These are phyloP conservation scores for Aspergillus carlsbadensis DNA, from an alignment of 495 filamentous ascomycete genomes.

Conservation along the genomic window DNA sequence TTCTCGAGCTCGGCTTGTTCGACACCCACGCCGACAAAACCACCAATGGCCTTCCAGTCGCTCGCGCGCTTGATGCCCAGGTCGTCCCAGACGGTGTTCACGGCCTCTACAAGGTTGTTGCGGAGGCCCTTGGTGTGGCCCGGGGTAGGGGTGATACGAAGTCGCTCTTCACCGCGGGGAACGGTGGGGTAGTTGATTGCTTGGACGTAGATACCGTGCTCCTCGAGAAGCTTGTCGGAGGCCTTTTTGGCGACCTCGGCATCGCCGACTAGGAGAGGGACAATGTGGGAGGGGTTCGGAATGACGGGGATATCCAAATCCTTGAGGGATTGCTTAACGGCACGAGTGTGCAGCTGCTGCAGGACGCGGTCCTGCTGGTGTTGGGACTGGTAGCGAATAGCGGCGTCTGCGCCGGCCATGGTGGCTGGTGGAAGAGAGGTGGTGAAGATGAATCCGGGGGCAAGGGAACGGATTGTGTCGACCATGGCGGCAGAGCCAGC, in stretches of 20 bases:
- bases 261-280: conserved; percentile 90
- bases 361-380: conserved; percentile 80
- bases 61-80: conserved; percentile 87
- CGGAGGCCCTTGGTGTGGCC: conserved; percentile 82
- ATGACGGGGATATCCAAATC: conserved; percentile 92
- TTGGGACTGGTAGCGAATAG: conserved; percentile 87
- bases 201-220: conserved; percentile 94
- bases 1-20: conserved; percentile 54
- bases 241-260: conserved; percentile 91
- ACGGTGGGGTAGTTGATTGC: conserved; percentile 99
- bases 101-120: conserved; percentile 78
- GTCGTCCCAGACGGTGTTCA: conserved; percentile 83
- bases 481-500: conserved; percentile 86
- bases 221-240: conserved; percentile 80
- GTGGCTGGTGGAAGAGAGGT: conserved; percentile 93
- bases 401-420: conserved; percentile 90
- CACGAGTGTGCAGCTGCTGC: conserved; percentile 93
- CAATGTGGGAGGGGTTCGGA: conserved; percentile 94
- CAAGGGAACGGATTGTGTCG: conserved; percentile 92
- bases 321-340: conserved; percentile 77
- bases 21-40: conserved; percentile 89
- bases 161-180: conserved; percentile 89
- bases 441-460: conserved; percentile 98
- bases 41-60: conserved; percentile 87
- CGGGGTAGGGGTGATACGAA: conserved; percentile 93